These are phyloP conservation scores for Pelargonium myrrhifolium DNA, from an alignment of 441 rosid genomes.

Conservation along the genomic window DNA sequence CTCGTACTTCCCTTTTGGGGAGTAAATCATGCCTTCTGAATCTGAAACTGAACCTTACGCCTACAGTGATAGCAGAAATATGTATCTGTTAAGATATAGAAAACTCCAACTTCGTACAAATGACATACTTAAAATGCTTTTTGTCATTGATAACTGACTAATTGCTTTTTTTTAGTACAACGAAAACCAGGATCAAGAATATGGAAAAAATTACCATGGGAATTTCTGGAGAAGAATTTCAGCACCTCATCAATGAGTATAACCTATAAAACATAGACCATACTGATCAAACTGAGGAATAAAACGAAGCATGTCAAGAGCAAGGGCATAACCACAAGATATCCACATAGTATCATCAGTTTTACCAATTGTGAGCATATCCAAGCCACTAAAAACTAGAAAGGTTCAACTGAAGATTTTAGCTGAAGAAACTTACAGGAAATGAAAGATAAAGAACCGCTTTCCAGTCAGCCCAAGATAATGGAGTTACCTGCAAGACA, in stretches of 20 bases:
- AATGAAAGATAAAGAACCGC: constrained; percentile 84
- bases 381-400: too few relatives aligned
- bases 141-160: background rate
- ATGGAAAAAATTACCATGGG: constrained; percentile 37
- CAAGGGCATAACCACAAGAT: background rate
- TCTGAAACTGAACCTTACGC: constrained; percentile 64
- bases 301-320: background rate
- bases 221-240: constrained; percentile 84
- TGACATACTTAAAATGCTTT: background rate
- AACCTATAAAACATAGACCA: constrained; percentile 44
- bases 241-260: constrained; percentile 85
- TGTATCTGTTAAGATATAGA: background rate
- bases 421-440: constrained; percentile 51
- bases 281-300: background rate
- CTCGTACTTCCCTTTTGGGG: constrained; percentile 72
- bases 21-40: constrained; percentile 68
- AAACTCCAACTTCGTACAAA: background rate
- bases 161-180: background rate
- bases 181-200: constrained; percentile 4
- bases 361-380: too few relatives aligned
- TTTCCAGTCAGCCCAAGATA: constrained; percentile 93
- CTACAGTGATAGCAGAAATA: constrained; percentile 27
- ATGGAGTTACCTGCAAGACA: constrained; percentile 70
- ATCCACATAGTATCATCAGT: background rate
- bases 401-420: background rate